These are phyloP conservation scores for Chaetomium tenue DNA, from an alignment of 495 filamentous ascomycete genomes.

Conservation along the genomic window DNA sequence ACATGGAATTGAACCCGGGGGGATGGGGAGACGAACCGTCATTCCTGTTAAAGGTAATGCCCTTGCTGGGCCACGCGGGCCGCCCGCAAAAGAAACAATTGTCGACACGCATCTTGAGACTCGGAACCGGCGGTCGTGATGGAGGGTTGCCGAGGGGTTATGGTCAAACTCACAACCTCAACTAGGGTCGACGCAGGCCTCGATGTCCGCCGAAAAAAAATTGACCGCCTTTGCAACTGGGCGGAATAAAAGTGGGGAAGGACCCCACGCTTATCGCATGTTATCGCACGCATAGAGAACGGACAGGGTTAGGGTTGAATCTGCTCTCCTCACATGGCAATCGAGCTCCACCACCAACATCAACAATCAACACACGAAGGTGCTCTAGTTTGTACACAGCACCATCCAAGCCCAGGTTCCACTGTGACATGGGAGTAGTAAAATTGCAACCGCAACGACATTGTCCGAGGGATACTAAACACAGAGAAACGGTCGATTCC, in stretches of 20 bases:
- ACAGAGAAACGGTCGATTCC: too few species aligned
- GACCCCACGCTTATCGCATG: neutral
- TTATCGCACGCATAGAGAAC: neutral
- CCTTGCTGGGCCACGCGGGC: constrained; percentile 83
- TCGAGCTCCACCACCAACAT: too few species aligned
- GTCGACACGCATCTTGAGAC: constrained; percentile 57
- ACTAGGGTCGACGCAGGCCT: constrained; percentile 12
- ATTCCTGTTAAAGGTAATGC: constrained; percentile 70
- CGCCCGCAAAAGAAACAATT: constrained; percentile 86
- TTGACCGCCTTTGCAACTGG: constrained; percentile 24
- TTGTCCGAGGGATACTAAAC: too few species aligned
- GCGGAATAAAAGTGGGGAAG: neutral
- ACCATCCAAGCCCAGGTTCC: too few species aligned
- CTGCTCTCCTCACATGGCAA: too few species aligned
- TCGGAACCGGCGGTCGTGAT: constrained; percentile 17
- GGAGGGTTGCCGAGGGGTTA: constrained; percentile 22
- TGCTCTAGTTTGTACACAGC: too few species aligned
- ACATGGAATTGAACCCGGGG: constrained; percentile 25
- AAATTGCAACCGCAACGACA: too few species aligned
- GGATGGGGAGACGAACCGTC: constrained; percentile 63
- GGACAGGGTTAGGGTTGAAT: neutral
- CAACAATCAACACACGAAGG: too few species aligned
- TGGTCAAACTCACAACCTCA: constrained; percentile 18
- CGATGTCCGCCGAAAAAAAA: constrained; percentile 21
- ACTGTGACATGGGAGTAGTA: too few species aligned